phyloP scores from a whole-genome alignment of 768 basidiomycete species.

The Phanerodontia chrysosporium region DNA sequence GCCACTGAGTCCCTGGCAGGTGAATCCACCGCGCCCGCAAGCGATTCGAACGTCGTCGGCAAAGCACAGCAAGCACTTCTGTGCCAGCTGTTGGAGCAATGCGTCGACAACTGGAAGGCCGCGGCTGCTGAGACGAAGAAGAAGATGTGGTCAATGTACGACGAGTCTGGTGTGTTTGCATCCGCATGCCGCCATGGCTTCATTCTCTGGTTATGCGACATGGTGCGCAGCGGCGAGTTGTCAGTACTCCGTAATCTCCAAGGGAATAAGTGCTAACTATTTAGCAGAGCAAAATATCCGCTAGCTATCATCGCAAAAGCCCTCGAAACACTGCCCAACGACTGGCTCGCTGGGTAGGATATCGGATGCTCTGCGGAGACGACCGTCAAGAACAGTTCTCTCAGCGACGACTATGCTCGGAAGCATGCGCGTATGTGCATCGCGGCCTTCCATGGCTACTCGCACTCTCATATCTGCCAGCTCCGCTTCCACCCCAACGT shows the following conservation, averaged over 20 bases:
- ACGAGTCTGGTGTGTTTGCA: conserved; percentile 36
- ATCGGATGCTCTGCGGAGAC: conserved; percentile 18
- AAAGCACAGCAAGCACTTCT: not conserved
- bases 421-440: conserved; percentile 10
- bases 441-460: conserved; percentile 32
- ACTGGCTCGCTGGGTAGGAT: conserved; percentile 9
- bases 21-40: not conserved
- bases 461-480: conserved; percentile 33
- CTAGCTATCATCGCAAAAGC: conserved; percentile 12
- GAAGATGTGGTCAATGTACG: conserved; percentile 32
- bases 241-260: conserved; percentile 5
- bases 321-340: not conserved
- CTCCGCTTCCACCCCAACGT: conserved; percentile 26
- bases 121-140: conserved; percentile 24
- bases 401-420: conserved; percentile 1
- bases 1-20: not conserved
- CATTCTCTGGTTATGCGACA: conserved; percentile 16
- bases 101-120: conserved; percentile 31
- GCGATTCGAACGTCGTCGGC: not conserved
- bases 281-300: conserved; percentile 20
- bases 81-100: conserved; percentile 1
- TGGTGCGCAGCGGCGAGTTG: conserved; percentile 18
- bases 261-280: not conserved
- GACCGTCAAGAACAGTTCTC: conserved; percentile 10
- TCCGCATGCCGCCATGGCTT: conserved; percentile 19